Conservation (phyloP, 2,329 filamentous ascomycete species). For the Alternaria tenuissima region DNA sequence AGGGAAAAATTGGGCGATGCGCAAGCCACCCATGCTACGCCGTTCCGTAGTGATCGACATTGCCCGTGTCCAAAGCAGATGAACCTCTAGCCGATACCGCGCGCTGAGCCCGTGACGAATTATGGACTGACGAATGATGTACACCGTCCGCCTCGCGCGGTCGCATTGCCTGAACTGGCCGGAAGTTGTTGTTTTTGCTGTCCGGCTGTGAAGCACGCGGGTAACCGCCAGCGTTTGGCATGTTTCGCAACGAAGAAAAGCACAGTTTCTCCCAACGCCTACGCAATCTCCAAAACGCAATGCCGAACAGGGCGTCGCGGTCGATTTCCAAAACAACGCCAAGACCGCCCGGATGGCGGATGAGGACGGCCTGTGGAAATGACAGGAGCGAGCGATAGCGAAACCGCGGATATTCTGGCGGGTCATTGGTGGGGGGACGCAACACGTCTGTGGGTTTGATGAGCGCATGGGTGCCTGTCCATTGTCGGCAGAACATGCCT, state of each 20-base stretch:
- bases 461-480: conserved; percentile 42
- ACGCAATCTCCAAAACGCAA: conserved; percentile 39
- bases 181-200: conserved; percentile 14
- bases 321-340: conserved; percentile 45
- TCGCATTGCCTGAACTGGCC: conserved; percentile 21
- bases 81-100: conserved; percentile 27
- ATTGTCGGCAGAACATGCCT: conserved; percentile 40
- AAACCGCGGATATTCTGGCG: conserved; percentile 43
- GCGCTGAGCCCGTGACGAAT: conserved; percentile 21
- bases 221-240: conserved; percentile 44
- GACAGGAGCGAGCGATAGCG: conserved; percentile 42
- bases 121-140: conserved; percentile 22
- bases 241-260: conserved; percentile 46
- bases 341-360: conserved; percentile 38
- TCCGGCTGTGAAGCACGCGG: conserved; percentile 41
- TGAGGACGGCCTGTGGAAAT: conserved; percentile 39
- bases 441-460: conserved; percentile 45
- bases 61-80: conserved; percentile 38
- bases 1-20: conserved; percentile 42
- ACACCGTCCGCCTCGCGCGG: conserved; percentile 28
- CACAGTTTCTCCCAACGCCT: conserved; percentile 12
- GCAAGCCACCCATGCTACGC: conserved; percentile 38
- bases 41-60: conserved; percentile 32
- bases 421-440: conserved; percentile 35
- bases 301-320: conserved; percentile 33